Evolutionary conservation across 2,329 filamentous ascomycete species (phyloP), one percentile per base, ranked within the genome.

Genomic region (Stemphylium beticola): DNA sequence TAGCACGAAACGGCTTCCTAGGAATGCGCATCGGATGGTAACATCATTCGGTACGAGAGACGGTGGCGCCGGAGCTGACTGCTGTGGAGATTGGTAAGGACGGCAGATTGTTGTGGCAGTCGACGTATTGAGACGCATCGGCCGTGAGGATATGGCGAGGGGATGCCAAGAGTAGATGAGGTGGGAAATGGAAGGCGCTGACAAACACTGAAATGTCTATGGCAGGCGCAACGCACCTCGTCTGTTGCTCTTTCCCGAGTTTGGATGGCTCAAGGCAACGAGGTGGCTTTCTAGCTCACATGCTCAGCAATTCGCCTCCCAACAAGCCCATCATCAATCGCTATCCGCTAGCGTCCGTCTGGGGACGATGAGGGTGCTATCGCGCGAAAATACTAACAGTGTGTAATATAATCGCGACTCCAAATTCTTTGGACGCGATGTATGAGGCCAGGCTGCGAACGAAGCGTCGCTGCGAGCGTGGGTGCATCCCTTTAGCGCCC

Each of bases 201-300:
- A 50, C 49, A 31, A 47, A 50, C 32, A 14, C 31, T 39, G 20
- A 22, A 36, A 31, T 44, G 31, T 31, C 42, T 4, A 20, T 11
- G 46, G 51, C 33, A 49, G 38, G 50, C 29, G 39, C n/a, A 22
- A 42, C 24, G 37, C 46, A 39, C n/a, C 15, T 10, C 8, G 41
- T 32, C 17, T 45, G 40, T 15, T 46, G 38, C 52, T 49, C 47
- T 47, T 56, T 58, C 66, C 65, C 45, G 55, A 57, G 48, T 58
- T 55, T 51, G 60, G 57, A 45, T 58, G 46, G 48, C 45, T 49
- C 65, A 60, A 69, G 67, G 67, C 67, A 68, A 43, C 67, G 64
- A 60, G 53, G 62, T 48, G 45, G 58, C 44, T 36, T n/a, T 5
- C 22, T 20, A 46, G 58, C 56, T 57, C 64, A 61, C 59, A 60